Evolutionary conservation across 139 green algal species (phyloP), one percentile per base, ranked within the genome.

Genomic region (Chlamydomonas sphaeroides): DNA sequence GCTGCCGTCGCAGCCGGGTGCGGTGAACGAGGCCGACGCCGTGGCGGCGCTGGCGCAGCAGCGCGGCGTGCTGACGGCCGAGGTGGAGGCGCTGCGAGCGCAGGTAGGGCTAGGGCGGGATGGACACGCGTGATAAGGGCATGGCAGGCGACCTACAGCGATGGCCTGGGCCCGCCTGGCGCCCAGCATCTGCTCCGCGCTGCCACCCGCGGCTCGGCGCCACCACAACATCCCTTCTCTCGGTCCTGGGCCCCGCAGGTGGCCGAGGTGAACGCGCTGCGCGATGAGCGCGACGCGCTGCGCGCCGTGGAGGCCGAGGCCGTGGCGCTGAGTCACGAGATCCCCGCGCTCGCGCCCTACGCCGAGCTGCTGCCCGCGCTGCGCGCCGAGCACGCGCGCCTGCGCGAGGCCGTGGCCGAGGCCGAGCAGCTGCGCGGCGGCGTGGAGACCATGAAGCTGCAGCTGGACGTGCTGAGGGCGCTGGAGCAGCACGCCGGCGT

Each of bases 311-410:
- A 84, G 67, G 78, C 35, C 36, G 78, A 84, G 78, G 67, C 75
- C 33, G 23, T 84, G 78, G 78, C 32, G 66, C 78, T 84, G 28
- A 70, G 39, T 36, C 4, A 68, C 0, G 66, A 77, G 53, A 84
- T 84, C 51, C 51, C 78, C 38, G 66, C 68, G 30, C 51, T 84
- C 66, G 78, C 78, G 36, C 78, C 78, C 38, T 84, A 78, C 63
- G 78, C 63, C 53, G 78, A 84, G 66, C 78, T 84, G 66, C 67
- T 84, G 67, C 78, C 78, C 8, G 49, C 66, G 66, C 66, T 84
- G 65, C 78, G 78, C 5, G 36, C 78, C 3, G 65, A 84, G 67
- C 51, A 68, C 32, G 66, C 51, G 36, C 65, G 66, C 30, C 66
- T 84, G 36, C 21, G 17, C 14, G 78, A 77, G 66, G 53, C 53